These are phyloP conservation scores for Brassica balearica DNA, from an alignment of 441 rosid genomes.

Conservation along the genomic window DNA sequence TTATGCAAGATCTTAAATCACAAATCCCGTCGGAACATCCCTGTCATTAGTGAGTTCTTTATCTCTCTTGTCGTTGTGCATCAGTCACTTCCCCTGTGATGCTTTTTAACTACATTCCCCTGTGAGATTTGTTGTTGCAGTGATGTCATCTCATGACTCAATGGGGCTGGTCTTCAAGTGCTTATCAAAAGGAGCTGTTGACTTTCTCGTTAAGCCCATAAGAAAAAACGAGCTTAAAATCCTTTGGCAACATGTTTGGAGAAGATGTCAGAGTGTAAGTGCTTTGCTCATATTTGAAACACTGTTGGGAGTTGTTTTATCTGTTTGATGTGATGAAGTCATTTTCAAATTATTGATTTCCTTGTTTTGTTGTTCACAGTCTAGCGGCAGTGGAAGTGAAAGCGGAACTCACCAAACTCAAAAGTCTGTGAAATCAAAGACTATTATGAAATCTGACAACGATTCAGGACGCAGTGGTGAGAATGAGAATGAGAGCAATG, in stretches of 20 bases:
- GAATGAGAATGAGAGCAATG: constrained; percentile 55
- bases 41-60: constrained; percentile 80
- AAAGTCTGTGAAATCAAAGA: constrained; percentile 55
- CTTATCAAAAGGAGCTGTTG: constrained; percentile 94
- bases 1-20: constrained; percentile 81
- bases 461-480: constrained; percentile 56
- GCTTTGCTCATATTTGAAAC: constrained; percentile 6
- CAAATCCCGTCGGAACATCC: constrained; percentile 70
- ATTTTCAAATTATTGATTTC: constrained; percentile 24
- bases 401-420: constrained; percentile 62
- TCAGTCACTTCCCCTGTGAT: constrained; percentile 26
- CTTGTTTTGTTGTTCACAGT: constrained; percentile 49
- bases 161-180: constrained; percentile 93
- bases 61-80: constrained; percentile 33
- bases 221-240: constrained; percentile 92
- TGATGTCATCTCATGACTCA: constrained; percentile 96
- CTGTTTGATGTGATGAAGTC: constrained; percentile 23
- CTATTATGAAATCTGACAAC: constrained; percentile 49
- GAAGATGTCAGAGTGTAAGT: constrained; percentile 92
- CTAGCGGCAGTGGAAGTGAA: constrained; percentile 75
- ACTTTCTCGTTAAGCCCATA: constrained; percentile 89
- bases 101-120: constrained; percentile 38
- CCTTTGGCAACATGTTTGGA: constrained; percentile 98
- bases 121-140: constrained; percentile 64
- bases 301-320: not conserved